phyloP scores from a whole-genome alignment of 768 basidiomycete genomes.

The Calvatia gigantea region DNA sequence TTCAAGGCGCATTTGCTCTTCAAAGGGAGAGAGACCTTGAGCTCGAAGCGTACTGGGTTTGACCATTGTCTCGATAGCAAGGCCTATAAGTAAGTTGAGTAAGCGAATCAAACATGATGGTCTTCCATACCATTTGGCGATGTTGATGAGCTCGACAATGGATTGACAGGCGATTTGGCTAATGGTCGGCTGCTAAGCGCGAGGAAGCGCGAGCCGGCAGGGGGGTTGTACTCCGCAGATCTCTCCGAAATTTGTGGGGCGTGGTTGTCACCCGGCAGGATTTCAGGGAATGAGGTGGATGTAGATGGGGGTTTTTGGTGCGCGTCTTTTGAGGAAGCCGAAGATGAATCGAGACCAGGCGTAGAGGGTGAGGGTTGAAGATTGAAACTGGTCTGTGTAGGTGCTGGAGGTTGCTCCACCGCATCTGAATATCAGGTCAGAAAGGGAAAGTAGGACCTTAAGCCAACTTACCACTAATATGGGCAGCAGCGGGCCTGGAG shows the following conservation, averaged over 20 bases:
- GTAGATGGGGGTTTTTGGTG: background rate
- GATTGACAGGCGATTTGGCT: conserved; percentile 23
- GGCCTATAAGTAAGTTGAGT: background rate
- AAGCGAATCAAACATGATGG: no score
- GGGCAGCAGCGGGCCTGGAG: background rate
- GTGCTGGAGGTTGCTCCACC: background rate
- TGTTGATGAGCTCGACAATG: background rate
- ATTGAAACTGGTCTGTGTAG: background rate
- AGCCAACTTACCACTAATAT: background rate
- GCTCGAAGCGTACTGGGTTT: conserved; percentile 7
- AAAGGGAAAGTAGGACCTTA: background rate
- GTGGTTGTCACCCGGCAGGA: conserved; percentile 3
- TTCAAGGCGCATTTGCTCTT: conserved; percentile 35
- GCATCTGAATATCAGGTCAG: background rate
- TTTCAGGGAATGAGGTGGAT: conserved; percentile 14
- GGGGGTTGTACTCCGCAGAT: conserved; percentile 37
- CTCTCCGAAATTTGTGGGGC: conserved; percentile 20
- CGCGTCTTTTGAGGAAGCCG: background rate
- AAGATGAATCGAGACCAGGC: background rate
- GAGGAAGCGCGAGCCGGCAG: conserved; percentile 48
- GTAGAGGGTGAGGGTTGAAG: background rate
- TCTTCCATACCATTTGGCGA: background rate
- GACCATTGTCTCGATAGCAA: background rate
- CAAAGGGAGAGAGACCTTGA: conserved; percentile 53
- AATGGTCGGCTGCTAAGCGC: conserved; percentile 38